Evolutionary conservation across 2,329 filamentous ascomycete genomes (phyloP), one percentile per base, ranked within the genome.

Genomic region (Fusarium illudens): DNA sequence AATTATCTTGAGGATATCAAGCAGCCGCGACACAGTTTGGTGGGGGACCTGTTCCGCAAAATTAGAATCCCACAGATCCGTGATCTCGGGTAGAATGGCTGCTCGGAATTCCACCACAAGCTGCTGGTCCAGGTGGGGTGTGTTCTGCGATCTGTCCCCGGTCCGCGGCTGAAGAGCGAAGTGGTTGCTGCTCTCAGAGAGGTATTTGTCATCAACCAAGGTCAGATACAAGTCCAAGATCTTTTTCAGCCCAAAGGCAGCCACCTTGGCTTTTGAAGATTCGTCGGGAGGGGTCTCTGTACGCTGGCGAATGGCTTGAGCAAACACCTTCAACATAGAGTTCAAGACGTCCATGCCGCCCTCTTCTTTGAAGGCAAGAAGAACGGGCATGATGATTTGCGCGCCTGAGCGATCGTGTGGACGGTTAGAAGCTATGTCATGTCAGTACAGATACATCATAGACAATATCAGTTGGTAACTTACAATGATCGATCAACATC

Each of bases 51-150:
- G 94, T 71, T 97, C 93, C 17, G 96, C 88, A 49, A 97, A 87
- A 25, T 89, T 84, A 1, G 94, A 96, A 70, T 93, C 89, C 96
- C 96, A 99, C 27, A 98, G 86, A 48, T 90, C 86, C 59, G 87
- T 86, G 37, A 96, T 86, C 46, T 91, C 87, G 1, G 94, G 92
- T 13, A 97, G 81, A 25, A 97, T 88, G 25, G 90, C 88, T 79
- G 92, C 89, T 39, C 96, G 90, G 39, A 98, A 80, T 76, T 98
- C 95, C 6, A 98, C 89, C 13, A 97, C 82, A 58, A 98, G 91
- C 72, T 97, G 95, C 2, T 87, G 84, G 13, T 89, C 85, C 10
- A 83, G 75, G 20, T 81, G 79, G 3, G 77, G 71, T 22, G 80
- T 80, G 12, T 77, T 77, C 37, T 77, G 77, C 3, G 79, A 79